These are phyloP conservation scores for Aspergillus sp. DNA, from an alignment of 2,329 filamentous ascomycete species.

Conservation along the genomic window DNA sequence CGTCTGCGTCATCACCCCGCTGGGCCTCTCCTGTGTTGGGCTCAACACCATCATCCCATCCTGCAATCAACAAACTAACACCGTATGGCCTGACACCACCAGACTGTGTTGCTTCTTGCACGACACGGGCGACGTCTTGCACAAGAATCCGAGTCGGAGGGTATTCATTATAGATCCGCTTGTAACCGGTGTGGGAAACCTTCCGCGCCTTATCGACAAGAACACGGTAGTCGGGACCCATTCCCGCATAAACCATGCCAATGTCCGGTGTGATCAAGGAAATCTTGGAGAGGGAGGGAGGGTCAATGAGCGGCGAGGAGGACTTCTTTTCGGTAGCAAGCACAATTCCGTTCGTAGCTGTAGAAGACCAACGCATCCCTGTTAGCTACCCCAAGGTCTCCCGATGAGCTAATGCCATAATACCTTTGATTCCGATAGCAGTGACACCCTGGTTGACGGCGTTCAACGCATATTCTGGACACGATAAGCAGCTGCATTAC, in stretches of 20 bases:
- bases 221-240: slow-evolving; percentile 97
- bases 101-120: slow-evolving; percentile 98
- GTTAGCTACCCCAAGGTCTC: slow-evolving; percentile 10
- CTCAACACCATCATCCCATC: slow-evolving; percentile 95
- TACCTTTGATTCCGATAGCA: slow-evolving; percentile 96
- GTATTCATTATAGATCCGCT: slow-evolving; percentile 99
- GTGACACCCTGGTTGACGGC: slow-evolving; percentile 99
- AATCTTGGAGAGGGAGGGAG: slow-evolving; percentile 91
- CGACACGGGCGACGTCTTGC: slow-evolving; percentile 92
- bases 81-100: slow-evolving; percentile 96
- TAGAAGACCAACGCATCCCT: not conserved
- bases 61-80: slow-evolving; percentile 88
- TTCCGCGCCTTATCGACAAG: slow-evolving; percentile 97
- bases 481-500: slow-evolving; percentile 9
- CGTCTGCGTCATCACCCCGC: slow-evolving; percentile 48
- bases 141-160: slow-evolving; percentile 99
- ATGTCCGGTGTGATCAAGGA: slow-evolving; percentile 98
- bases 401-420: slow-evolving; percentile 2
- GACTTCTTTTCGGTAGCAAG: slow-evolving; percentile 99
- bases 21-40: slow-evolving; percentile 66
- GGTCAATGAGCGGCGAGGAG: slow-evolving; percentile 92
- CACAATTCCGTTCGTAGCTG: slow-evolving; percentile 97
- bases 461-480: slow-evolving; percentile 92
- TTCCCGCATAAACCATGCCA: slow-evolving; percentile 98
- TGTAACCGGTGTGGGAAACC: slow-evolving; percentile 96